These are phyloP conservation scores for Suillus ampliporus DNA, from an alignment of 768 basidiomycete species.

Conservation along the genomic window DNA sequence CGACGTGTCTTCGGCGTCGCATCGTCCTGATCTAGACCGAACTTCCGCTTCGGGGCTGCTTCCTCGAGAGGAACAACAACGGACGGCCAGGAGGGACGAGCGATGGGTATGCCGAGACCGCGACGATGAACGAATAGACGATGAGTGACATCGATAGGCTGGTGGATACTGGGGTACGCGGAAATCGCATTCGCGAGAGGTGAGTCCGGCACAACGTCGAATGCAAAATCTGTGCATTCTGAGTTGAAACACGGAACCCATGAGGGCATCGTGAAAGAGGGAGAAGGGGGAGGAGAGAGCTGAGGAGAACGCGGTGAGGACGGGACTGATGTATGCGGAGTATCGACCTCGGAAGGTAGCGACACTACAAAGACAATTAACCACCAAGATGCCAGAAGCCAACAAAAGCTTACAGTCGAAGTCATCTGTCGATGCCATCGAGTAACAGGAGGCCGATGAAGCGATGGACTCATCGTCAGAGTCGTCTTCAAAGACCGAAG, in stretches of 20 bases:
- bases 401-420: conserved; percentile 1
- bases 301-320: neutral
- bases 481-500: conserved; percentile 1
- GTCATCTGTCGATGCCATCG: conserved; percentile 1
- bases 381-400: neutral
- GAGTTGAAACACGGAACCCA: conserved; percentile 1
- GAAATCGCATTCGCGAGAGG: neutral
- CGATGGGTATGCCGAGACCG: neutral
- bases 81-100: neutral
- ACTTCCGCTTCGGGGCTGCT: neutral
- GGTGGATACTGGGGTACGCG: neutral
- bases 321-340: neutral
- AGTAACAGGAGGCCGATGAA: neutral
- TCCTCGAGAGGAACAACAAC: neutral
- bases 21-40: neutral
- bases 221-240: neutral
- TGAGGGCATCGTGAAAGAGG: neutral
- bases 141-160: neutral
- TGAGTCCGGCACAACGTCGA: neutral
- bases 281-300: neutral
- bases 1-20: neutral
- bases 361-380: neutral
- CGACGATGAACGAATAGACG: neutral
- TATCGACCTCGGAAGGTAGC: neutral
- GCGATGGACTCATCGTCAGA: conserved; percentile 1